Evolutionary conservation across 768 basidiomycete genomes (phyloP).

Genomic region (Sporobolomyces roseus): DNA sequence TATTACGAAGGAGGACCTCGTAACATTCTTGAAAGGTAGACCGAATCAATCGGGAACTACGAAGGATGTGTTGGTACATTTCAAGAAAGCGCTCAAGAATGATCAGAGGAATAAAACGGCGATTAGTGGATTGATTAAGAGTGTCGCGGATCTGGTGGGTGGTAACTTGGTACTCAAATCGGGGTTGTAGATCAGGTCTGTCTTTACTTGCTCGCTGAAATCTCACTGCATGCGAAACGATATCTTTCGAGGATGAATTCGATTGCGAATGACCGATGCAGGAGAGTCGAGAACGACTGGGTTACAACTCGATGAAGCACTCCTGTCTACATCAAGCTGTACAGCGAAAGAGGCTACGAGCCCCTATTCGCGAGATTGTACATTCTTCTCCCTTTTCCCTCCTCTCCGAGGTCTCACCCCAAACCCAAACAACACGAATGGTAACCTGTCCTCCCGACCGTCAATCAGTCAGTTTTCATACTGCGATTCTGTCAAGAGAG

Average conservation of each 20-base stretch:
- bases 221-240: too few relatives aligned
- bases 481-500: neutral
- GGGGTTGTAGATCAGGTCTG: conserved; percentile 8
- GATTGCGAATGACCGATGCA: too few relatives aligned
- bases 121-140: conserved; percentile 26
- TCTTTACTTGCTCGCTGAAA: neutral
- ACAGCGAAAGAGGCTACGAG: too few relatives aligned
- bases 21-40: conserved; percentile 29
- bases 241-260: too few relatives aligned
- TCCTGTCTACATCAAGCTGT: too few relatives aligned
- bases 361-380: neutral
- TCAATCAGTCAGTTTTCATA: neutral
- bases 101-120: conserved; percentile 30
- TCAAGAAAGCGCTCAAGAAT: conserved; percentile 32
- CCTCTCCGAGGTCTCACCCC: conserved; percentile 15
- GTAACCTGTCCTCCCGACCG: conserved; percentile 1
- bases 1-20: conserved; percentile 22
- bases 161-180: conserved; percentile 35
- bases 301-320: too few relatives aligned
- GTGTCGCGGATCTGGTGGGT: conserved; percentile 22
- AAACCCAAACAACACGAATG: conserved; percentile 31
- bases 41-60: conserved; percentile 21
- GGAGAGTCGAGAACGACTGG: too few relatives aligned
- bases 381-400: neutral
- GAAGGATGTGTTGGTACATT: conserved; percentile 36